Conservation (phyloP, 139 green algal species). For the Coelastrella sp. region DNA sequence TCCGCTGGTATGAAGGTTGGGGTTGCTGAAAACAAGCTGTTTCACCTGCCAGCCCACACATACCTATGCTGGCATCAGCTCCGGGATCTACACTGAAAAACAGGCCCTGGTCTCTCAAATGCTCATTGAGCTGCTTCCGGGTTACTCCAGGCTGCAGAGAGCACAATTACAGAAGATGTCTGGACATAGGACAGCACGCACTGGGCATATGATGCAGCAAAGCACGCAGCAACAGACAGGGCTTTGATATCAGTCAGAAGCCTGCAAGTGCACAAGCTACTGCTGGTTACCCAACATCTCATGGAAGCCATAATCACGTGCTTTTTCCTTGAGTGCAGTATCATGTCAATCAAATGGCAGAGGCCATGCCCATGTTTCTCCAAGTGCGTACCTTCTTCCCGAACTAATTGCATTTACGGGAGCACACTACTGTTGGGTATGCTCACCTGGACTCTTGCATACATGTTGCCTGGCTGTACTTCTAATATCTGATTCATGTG, state of each 20-base stretch:
- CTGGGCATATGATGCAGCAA: not conserved
- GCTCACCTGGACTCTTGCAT: slow-evolving; percentile 4
- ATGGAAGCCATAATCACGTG: no score
- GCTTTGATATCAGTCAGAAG: not conserved
- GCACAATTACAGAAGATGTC: no score
- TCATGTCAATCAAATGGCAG: no score
- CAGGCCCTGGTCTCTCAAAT: slow-evolving; percentile 69
- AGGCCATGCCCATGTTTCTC: no score
- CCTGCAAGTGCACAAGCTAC: no score
- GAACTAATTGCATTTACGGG: not conserved
- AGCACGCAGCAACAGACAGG: slow-evolving; percentile 2
- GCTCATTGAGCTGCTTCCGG: slow-evolving; percentile 65
- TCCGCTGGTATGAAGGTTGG: no score
- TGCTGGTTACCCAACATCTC: no score
- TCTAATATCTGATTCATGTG: slow-evolving; percentile 65
- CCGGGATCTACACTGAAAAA: slow-evolving; percentile 81
- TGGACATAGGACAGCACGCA: not conserved
- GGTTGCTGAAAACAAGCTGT: no score
- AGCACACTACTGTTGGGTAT: not conserved
- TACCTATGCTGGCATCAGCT: slow-evolving; percentile 55
- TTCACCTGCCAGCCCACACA: not conserved
- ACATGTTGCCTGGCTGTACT: slow-evolving; percentile 39
- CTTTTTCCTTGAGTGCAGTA: no score
- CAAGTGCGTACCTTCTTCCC: not conserved
- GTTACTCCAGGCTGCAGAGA: slow-evolving; percentile 71